Evolutionary conservation across 1,139 yeast species (phyloP).

Genomic region (Yamadazyma trypodendri): DNA sequence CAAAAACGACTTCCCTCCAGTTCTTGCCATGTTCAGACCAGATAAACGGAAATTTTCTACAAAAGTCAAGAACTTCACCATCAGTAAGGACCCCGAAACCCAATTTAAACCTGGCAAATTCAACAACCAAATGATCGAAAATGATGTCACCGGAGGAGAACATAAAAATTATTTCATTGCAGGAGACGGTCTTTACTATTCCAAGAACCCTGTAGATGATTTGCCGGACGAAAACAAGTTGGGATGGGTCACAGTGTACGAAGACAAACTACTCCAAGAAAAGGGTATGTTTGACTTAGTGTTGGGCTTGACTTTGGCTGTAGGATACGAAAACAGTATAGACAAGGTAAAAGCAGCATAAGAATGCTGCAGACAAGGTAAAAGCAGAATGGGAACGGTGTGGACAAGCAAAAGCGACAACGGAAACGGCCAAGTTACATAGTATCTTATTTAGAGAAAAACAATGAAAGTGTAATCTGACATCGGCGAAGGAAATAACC

Average conservation of each 20-base stretch:
- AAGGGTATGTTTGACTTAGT: constrained; percentile 56
- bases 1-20: constrained; percentile 31
- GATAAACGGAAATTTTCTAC: constrained; percentile 46
- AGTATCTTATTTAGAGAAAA: no score
- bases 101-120: constrained; percentile 11
- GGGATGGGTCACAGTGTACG: constrained; percentile 66
- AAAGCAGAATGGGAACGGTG: neutral
- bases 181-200: constrained; percentile 55
- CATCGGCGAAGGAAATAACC: neutral
- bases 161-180: constrained; percentile 41
- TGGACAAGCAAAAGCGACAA: no score
- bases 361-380: neutral
- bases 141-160: constrained; percentile 29
- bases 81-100: constrained; percentile 7
- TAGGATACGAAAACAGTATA: constrained; percentile 41
- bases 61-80: constrained; percentile 31
- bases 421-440: no score
- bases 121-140: constrained; percentile 15
- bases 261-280: constrained; percentile 33
- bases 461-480: no score
- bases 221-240: constrained; percentile 56
- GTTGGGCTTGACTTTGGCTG: constrained; percentile 54
- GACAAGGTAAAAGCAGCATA: neutral
- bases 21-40: constrained; percentile 54
- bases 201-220: constrained; percentile 53